Evolutionary conservation across 2,329 filamentous ascomycete species (phyloP), one percentile per base, ranked within the genome.

Genomic region (Xylaria polymorpha): DNA sequence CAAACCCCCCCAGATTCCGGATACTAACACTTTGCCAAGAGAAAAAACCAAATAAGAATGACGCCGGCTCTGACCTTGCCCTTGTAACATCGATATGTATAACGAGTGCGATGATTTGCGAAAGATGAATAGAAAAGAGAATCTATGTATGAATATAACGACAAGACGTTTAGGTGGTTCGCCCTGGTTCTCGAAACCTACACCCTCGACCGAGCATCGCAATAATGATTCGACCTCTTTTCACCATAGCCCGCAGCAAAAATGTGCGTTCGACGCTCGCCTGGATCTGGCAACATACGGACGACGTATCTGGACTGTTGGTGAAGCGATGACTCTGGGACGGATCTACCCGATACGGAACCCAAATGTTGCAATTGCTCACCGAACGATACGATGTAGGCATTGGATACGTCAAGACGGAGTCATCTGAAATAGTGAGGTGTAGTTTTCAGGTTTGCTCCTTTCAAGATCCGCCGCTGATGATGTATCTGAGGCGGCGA

Each of bases 61-160:
- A 22, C 9, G 32, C 20, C 58, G 9, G 22, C 25, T 15, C 43
- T 32, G 3, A 32, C 60, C 41, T 64, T 44, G 59, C 57, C 55
- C 32, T 39, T 64, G 59, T 71, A 66, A 44, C 44, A 70, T 58
- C 57, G 60, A 57, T 46, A 48, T 68, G 68, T 71, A 71, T 53
- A 66, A 62, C 32, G 62, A 46, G 32, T 32, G 29, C 53, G 41
- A 57, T 68, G 25, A 32, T 64, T 18, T 44, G 51, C 35, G 14
- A 68, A 44, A 41, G 18, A 63, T n/a, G 46, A 35, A 8, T 46
- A 53, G 60, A 65, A 44, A 51, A 41, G 29, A 29, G 22, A n/a
- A 25, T 56, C 29, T 29, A 53, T 37, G 22, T 56, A 39, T 22
- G 43, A 50, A 22, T 18, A 46, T 3, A 39, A 46, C 51, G 18